Percentiles rank a stretch among this genome's conserved stretches.
These are phyloP conservation scores for Pilasporangium apinafurcum DNA, from an alignment of 352 stramenopile species.

Conservation along the genomic window DNA sequence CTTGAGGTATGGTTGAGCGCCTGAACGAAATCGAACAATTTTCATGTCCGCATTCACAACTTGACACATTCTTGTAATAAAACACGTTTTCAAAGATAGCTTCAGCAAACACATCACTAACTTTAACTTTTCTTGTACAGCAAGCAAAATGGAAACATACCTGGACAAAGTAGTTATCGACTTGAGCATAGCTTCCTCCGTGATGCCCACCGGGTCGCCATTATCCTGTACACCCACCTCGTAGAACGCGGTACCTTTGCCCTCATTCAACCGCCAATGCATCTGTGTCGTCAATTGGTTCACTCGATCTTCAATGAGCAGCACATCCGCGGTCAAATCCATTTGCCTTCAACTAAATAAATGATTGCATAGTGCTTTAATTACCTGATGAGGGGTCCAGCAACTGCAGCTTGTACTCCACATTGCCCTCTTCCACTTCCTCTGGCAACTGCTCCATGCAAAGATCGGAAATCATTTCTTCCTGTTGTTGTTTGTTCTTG, in stretches of 20 bases:
- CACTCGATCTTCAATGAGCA: slow-evolving; percentile 43
- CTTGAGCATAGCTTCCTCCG: slow-evolving; percentile 52
- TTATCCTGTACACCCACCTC: slow-evolving; percentile 86
- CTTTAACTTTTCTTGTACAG: neutral
- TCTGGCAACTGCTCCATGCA: slow-evolving; percentile 28
- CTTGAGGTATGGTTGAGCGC: slow-evolving; percentile 22
- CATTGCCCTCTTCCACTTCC: slow-evolving; percentile 87
- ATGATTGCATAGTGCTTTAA: neutral
- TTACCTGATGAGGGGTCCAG: slow-evolving; percentile 49
- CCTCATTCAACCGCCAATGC: slow-evolving; percentile 89
- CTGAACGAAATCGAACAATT: slow-evolving; percentile 51
- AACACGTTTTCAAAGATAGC: neutral
- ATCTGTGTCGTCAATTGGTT: slow-evolving; percentile 88
- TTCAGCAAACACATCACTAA: slow-evolving; percentile 1
- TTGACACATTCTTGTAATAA: slow-evolving; percentile 82
- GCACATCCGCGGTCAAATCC: neutral
- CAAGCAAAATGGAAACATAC: slow-evolving; percentile 9
- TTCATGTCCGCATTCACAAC: slow-evolving; percentile 60
- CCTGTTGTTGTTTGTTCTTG: too few relatives aligned
- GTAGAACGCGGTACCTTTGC: slow-evolving; percentile 78
- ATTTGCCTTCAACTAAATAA: neutral
- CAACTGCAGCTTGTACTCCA: slow-evolving; percentile 90
- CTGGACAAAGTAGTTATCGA: slow-evolving; percentile 61
- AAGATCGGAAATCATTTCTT: too few relatives aligned
- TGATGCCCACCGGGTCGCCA: slow-evolving; percentile 64